Evolutionary conservation across 257 asterid genomes (phyloP).

Genomic region (Haberlea rhodopensis): DNA sequence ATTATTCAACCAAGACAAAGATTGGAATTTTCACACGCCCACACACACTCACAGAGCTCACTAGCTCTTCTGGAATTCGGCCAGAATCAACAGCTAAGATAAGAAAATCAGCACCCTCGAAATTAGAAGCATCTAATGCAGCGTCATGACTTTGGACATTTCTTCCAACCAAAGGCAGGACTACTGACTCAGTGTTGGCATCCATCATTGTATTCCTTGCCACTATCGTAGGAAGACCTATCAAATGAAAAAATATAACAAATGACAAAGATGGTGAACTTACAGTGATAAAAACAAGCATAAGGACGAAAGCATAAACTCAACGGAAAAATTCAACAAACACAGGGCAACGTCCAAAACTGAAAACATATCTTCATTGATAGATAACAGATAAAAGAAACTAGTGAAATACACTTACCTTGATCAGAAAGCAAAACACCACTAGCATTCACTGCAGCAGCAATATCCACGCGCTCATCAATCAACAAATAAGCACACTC

Average conservation of each 20-base stretch:
- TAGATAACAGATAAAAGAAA: neutral
- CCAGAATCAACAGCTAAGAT: conserved; percentile 41
- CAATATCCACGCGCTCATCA: conserved; percentile 83
- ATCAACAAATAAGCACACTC: conserved; percentile 80
- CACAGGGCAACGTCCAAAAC: neutral
- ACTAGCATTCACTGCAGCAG: conserved; percentile 77
- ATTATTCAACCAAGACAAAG: conserved; percentile 53
- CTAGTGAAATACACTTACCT: conserved; percentile 38
- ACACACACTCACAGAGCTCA: conserved; percentile 47
- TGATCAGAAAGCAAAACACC: conserved; percentile 94
- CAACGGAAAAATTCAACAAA: conserved; percentile 8
- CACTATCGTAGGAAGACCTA: conserved; percentile 91
- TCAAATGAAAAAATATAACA: conserved; percentile 20
- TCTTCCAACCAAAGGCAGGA: too few species aligned
- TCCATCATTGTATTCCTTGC: conserved; percentile 89
- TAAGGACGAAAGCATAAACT: conserved; percentile 3
- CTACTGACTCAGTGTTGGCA: conserved; percentile 60
- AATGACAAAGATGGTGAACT: neutral
- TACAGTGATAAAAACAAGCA: neutral
- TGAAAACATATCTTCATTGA: neutral
- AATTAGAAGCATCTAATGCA: too few species aligned
- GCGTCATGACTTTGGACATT: too few species aligned
- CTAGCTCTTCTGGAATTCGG: conserved; percentile 40
- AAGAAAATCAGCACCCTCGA: conserved; percentile 96
- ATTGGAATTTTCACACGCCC: conserved; percentile 64